Evolutionary conservation across 352 stramenopile genomes (phyloP).

Genomic region (Pythium vanterpoolii): DNA sequence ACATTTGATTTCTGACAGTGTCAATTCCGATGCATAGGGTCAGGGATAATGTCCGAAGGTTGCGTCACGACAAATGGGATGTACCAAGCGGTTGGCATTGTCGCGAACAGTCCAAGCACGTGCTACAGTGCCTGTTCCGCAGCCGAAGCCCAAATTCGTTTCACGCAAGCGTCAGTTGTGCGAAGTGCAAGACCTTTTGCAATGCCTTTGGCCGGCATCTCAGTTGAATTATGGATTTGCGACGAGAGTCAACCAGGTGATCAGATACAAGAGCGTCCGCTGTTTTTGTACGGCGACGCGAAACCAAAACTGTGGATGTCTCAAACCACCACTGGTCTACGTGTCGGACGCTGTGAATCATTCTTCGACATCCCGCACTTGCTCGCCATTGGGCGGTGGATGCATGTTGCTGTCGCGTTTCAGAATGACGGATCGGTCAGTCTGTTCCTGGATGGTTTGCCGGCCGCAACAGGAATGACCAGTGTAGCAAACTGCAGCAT

Average conservation of each 20-base stretch:
- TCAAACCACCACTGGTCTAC: slow-evolving; percentile 14
- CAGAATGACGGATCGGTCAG: slow-evolving; percentile 13
- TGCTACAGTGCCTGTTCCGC: slow-evolving; percentile 4
- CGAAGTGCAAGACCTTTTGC: slow-evolving; percentile 27
- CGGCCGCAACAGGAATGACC: slow-evolving; percentile 21
- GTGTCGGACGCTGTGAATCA: slow-evolving; percentile 31
- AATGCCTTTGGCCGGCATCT: slow-evolving; percentile 23
- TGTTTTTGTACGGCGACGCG: slow-evolving; percentile 34
- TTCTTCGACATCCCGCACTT: slow-evolving; percentile 32
- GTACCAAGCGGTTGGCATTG: background rate
- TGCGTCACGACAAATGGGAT: slow-evolving; percentile 24
- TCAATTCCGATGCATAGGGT: slow-evolving; percentile 20
- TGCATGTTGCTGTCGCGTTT: slow-evolving; percentile 38
- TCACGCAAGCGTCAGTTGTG: slow-evolving; percentile 25
- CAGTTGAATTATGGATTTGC: slow-evolving; percentile 41
- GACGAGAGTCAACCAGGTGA: background rate
- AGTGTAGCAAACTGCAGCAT: slow-evolving; percentile 25
- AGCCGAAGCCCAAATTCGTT: slow-evolving; percentile 28
- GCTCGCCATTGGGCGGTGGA: slow-evolving; percentile 28
- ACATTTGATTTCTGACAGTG: background rate
- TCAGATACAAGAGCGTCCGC: slow-evolving; percentile 16
- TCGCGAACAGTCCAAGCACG: background rate
- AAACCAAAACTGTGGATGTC: slow-evolving; percentile 16
- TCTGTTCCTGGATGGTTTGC: slow-evolving; percentile 31
- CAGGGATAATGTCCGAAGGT: slow-evolving; percentile 31